Evolutionary conservation across 1,284 basidiomycete species (phyloP), one percentile per base, ranked within the genome.

Genomic region (Salmacisia buchloeana): DNA sequence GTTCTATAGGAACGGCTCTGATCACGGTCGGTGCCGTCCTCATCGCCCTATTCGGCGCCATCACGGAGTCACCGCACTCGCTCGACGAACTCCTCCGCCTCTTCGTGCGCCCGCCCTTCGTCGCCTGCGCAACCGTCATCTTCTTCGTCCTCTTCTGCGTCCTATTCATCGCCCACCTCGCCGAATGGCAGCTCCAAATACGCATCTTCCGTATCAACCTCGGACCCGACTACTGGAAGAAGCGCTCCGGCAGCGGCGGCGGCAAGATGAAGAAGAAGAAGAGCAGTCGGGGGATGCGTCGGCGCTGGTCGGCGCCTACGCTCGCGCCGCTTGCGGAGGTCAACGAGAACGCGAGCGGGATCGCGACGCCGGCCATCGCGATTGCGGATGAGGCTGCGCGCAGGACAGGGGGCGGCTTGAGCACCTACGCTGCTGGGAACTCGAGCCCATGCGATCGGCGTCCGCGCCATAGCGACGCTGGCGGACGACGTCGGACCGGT

Each of bases 31-130:
- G 93, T 34, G 93, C 94, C 1, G 87, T 92, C 35, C 83, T 94
- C 63, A 93, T 97, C 64, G 92, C 90, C 23, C 83, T 92, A 63
- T 97, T 94, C 79, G 93, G 93, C 59, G 90, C 93, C 63, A 90
- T 97, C 0, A 87, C 89, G n/a, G 92, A 96, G 79, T 86, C 86
- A 12, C 91, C 90, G n/a, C 91, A 90, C 72, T 88, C 88, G 1
- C 84, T 97, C 15, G 89, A 93, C 68, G 91, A 94, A 80, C 85
- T 97, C 36, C 83, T 97, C 29, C 80, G 80, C 27, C 84, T 97
- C 6, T 94, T 93, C 80, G 82, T 84, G 49, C 84, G 93, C 35
- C 86, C 89, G 1, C 82, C 89, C 0, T 97, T 96, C 78, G 84
- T 94, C 15, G 88, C 87, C 18, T 82, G 86, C 49, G 81, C 84